Evolutionary conservation across 345 rosid species (phyloP).

Genomic region (Hevea brasiliensis): DNA sequence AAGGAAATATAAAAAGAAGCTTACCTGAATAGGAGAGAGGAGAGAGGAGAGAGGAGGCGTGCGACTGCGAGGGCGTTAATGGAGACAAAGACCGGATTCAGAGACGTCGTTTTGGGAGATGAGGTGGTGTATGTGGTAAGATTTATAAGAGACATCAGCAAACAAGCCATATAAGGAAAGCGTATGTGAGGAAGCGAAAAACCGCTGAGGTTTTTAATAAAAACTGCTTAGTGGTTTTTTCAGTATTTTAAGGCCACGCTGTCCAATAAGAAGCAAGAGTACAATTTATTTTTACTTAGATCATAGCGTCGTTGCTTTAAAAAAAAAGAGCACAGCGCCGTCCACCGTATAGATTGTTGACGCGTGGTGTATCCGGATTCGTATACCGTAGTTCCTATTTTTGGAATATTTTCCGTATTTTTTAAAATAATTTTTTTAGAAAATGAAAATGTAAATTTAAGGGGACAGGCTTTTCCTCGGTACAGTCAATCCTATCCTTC

Average conservation of each 20-base stretch:
- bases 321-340: constrained; percentile 11
- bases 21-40: constrained; percentile 11
- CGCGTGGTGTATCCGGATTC: constrained; percentile 39
- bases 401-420: constrained; percentile 10
- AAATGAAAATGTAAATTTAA: too few relatives aligned
- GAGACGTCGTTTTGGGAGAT: constrained; percentile 29
- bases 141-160: not conserved
- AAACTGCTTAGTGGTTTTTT: constrained; percentile 5
- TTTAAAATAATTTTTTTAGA: too few relatives aligned
- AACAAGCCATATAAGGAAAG: constrained; percentile 42
- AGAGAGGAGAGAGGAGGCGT: too few relatives aligned
- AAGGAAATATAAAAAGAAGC: not conserved
- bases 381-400: constrained; percentile 26
- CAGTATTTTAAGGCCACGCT: constrained; percentile 21
- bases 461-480: too few relatives aligned
- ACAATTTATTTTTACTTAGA: not conserved
- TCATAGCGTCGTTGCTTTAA: too few relatives aligned
- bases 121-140: not conserved
- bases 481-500: too few relatives aligned
- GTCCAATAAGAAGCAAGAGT: constrained; percentile 20
- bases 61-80: constrained; percentile 2
- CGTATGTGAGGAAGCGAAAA: constrained; percentile 6
- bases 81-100: constrained; percentile 14
- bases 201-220: constrained; percentile 17
- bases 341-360: constrained; percentile 43